Percentiles rank a stretch among this genome's conserved stretches.
Evolutionary conservation across 345 rosid species (phyloP).

Genomic region (Xanthoceras sorbifolium): DNA sequence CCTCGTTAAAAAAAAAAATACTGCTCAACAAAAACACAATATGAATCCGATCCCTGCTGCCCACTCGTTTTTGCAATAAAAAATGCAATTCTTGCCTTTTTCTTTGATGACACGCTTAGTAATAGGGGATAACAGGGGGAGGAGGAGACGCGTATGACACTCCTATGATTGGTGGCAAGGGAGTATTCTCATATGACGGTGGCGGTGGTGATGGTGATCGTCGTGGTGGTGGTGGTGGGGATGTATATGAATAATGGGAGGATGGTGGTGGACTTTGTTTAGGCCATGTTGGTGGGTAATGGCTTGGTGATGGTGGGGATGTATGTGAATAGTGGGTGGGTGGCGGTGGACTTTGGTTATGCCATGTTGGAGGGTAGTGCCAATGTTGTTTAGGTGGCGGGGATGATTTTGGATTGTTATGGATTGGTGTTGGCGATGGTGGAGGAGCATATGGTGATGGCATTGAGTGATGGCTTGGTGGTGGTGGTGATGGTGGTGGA

Average conservation of each 20-base stretch:
- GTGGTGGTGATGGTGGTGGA: conserved; percentile 22
- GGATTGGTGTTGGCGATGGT: conserved; percentile 28
- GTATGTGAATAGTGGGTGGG: conserved; percentile 31
- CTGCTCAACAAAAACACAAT: conserved; percentile 16
- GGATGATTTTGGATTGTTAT: conserved; percentile 20
- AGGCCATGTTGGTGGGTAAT: background rate
- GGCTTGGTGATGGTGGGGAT: conserved; percentile 43
- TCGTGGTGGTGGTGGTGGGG: background rate
- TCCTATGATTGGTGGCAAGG: conserved; percentile 58
- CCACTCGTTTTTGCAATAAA: conserved; percentile 4
- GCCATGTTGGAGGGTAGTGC: conserved; percentile 27
- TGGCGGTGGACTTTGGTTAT: conserved; percentile 30
- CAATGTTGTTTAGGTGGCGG: conserved; percentile 33
- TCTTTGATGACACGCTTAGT: conserved; percentile 21
- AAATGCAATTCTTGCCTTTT: background rate
- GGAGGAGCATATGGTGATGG: conserved; percentile 32
- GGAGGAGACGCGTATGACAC: conserved; percentile 63
- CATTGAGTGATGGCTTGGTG: conserved; percentile 36
- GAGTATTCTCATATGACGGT: conserved; percentile 30
- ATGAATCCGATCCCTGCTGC: background rate
- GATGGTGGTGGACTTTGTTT: background rate
- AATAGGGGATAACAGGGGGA: conserved; percentile 56
- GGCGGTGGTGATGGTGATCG: background rate
- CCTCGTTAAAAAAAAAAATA: background rate
- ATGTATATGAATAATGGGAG: background rate